Conservation (phyloP, 305 asterid genomes). For the Ilex paraguariensis region DNA sequence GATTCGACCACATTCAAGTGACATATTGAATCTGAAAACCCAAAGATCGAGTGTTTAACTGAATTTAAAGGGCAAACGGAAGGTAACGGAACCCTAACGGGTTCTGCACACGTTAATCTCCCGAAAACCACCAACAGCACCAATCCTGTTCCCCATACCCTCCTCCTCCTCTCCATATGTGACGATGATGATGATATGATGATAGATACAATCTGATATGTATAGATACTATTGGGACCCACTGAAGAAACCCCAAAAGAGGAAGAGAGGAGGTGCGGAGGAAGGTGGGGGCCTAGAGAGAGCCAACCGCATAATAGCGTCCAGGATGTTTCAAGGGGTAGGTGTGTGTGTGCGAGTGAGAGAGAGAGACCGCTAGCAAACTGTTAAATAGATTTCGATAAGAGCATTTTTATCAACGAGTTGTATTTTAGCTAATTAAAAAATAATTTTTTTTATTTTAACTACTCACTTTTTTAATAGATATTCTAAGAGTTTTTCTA, state of each 20-base stretch:
- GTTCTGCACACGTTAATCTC: conserved; percentile 45
- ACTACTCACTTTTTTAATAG: no score
- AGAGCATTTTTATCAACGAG: no score
- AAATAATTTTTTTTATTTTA: no score
- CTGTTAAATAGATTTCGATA: no score
- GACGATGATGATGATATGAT: not conserved
- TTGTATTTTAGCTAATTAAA: no score
- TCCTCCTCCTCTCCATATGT: not conserved
- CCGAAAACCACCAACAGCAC: conserved; percentile 38
- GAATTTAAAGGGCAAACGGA: conserved; percentile 52
- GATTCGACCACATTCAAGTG: conserved; percentile 33
- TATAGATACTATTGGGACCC: no score
- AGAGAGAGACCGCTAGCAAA: no score
- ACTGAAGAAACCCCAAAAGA: no score
- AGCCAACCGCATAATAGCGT: conserved; percentile 38
- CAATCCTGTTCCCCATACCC: conserved; percentile 38
- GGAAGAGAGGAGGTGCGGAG: not conserved
- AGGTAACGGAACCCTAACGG: conserved; percentile 36
- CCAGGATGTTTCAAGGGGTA: conserved; percentile 3
- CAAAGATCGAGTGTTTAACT: conserved; percentile 51
- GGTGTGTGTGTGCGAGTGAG: no score
- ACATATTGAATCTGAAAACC: conserved; percentile 39
- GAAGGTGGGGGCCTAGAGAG: conserved; percentile 13
- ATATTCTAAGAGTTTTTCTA: no score
- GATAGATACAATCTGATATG: no score